phyloP scores from a whole-genome alignment of 371 early-diverging fungal genomes.

The Mucor racemosus region DNA sequence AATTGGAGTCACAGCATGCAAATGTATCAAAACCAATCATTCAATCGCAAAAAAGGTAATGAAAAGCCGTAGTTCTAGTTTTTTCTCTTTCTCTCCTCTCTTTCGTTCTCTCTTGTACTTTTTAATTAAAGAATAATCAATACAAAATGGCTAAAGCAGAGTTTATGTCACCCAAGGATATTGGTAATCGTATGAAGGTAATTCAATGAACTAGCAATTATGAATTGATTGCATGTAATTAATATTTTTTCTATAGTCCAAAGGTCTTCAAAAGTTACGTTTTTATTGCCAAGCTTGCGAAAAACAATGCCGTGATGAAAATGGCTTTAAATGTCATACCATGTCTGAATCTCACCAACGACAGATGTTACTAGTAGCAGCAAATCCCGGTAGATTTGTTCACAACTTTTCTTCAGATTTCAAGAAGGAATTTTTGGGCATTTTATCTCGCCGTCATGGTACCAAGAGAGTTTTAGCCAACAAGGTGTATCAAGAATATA shows the following conservation, averaged over 20 bases:
- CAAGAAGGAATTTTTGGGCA: conserved; percentile 68
- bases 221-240: neutral
- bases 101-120: neutral
- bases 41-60: neutral
- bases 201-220: neutral
- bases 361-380: conserved; percentile 89
- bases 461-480: conserved; percentile 90
- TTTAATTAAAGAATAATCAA: neutral
- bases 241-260: conserved; percentile 47
- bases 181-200: conserved; percentile 83
- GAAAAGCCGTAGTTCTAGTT: neutral
- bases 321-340: conserved; percentile 96
- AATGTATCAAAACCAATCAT: neutral
- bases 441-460: conserved; percentile 79
- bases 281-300: conserved; percentile 97
- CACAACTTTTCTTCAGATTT: conserved; percentile 78
- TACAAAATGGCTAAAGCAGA: conserved; percentile 77
- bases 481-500: conserved; percentile 95
- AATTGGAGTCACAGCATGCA: neutral
- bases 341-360: conserved; percentile 92
- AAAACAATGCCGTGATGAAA: conserved; percentile 92
- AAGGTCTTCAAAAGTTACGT: conserved; percentile 91
- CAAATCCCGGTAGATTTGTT: conserved; percentile 74
- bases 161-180: conserved; percentile 79
- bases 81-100: neutral